Conservation (phyloP, 2,329 filamentous ascomycete genomes). For the Cladorrhinum sp. region DNA sequence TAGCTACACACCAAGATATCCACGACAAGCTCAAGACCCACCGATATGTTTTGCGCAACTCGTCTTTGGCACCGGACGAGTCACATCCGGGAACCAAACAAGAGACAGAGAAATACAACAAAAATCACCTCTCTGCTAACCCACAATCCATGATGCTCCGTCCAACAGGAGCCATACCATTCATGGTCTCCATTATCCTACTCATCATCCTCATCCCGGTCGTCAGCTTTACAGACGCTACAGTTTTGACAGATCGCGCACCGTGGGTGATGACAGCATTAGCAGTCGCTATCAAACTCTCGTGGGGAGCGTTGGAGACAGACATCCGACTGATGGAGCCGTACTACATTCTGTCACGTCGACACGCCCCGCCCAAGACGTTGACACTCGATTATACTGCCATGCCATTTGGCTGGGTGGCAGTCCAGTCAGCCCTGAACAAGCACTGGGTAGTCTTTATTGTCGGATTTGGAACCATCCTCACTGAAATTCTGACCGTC, state of each 20-base stretch:
- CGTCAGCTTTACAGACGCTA: conserved; percentile 58
- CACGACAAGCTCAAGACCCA: conserved; percentile 64
- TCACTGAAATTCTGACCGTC: conserved; percentile 71
- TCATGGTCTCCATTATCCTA: conserved; percentile 54
- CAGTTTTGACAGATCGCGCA: conserved; percentile 56
- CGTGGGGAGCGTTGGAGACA: conserved; percentile 67
- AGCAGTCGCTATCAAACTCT: conserved; percentile 64
- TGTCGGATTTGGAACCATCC: conserved; percentile 67
- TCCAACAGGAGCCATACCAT: conserved; percentile 56
- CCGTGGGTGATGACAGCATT: conserved; percentile 65
- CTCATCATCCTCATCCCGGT: conserved; percentile 59
- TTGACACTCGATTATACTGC: conserved; percentile 72
- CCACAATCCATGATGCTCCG: conserved; percentile 70
- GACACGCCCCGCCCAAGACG: conserved; percentile 63
- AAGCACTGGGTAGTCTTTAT: conserved; percentile 63
- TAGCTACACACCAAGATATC: conserved; percentile 63
- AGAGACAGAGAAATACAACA: conserved; percentile 46
- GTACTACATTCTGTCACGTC: conserved; percentile 65
- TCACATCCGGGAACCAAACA: conserved; percentile 42
- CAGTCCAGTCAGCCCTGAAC: conserved; percentile 60
- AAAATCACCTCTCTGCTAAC: conserved; percentile 53
- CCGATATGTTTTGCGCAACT: conserved; percentile 68
- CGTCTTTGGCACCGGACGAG: conserved; percentile 64
- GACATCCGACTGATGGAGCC: conserved; percentile 72
- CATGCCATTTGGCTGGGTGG: conserved; percentile 65